Base-by-base conservation (phyloP, 2,329 filamentous ascomycete genomes). In the Rasamsonia emersonii region DNA sequence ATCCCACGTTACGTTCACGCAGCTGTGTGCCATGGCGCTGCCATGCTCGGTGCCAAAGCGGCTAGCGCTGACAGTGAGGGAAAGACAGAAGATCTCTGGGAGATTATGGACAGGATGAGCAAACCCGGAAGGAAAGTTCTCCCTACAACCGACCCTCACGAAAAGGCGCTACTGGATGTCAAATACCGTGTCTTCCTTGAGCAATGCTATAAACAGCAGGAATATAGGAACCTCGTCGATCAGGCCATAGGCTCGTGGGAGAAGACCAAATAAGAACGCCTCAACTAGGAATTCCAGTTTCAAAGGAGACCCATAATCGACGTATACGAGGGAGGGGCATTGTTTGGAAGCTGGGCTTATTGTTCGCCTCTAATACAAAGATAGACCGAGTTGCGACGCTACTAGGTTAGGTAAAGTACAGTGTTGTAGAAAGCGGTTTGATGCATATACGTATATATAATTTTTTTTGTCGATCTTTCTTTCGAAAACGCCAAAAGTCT, bases 131-230 rank as follows among this genome's bases (percentile, higher is more conserved):
- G 80, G 49, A 75, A 86, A 29, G 81, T 95, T 2, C 71, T 79
- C 57, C 86, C 89, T 0, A 77, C 77, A 14, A 74, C 69, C 32
- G 75, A 93, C 53, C 62, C 66, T 37, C 72, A 73, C 8, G 81
- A 94, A 68, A 88, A 82, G 68, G 76, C 75, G 53, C 63, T 98
- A 44, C 65, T 98, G 32, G 71, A 82, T 47, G 81, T 80, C 41
- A 98, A 98, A 69, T 98, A 95, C 55, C 79, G 85, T 51, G 77
- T 98, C n/a, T 96, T 96, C 67, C 61, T 96, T 35, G 84, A 95
- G 61, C 86, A 93, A 69, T 91, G 84, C 59, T 74, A 78, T 51
- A 81, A 81, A 37, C 91, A 98, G 67, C 80, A 84, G 58, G 68
- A 71, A 39, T 95, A 93, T 56, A 74, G 91, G 49, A 75, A 70